Evolutionary conservation across 2,329 filamentous ascomycete species (phyloP).

Genomic region (Monosporascus sp.): DNA sequence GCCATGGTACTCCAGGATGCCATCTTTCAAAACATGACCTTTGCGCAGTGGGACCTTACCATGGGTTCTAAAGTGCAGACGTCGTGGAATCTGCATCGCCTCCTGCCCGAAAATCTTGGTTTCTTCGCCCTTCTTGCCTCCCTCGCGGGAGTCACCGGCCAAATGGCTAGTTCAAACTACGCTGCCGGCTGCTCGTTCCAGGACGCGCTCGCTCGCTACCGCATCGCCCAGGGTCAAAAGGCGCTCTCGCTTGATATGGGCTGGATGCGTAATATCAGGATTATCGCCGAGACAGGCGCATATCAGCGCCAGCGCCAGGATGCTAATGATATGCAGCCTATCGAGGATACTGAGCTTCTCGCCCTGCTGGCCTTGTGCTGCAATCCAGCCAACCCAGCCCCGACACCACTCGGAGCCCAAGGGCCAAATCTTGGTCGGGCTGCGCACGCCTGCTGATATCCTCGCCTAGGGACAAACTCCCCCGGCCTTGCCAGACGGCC

Average conservation of each 20-base stretch:
- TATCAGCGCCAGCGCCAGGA: slow-evolving; percentile 7
- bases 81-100: slow-evolving; percentile 15
- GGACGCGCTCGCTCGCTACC: slow-evolving; percentile 19
- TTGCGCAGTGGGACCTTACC: slow-evolving; percentile 17
- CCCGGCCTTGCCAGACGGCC: slow-evolving; percentile 5
- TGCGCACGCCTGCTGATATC: slow-evolving; percentile 9
- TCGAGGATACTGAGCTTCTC: slow-evolving; percentile 17
- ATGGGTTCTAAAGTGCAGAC: slow-evolving; percentile 18
- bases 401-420: background rate
- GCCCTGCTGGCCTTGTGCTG: slow-evolving; percentile 15
- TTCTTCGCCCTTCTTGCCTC: slow-evolving; percentile 25
- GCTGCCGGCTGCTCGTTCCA: slow-evolving; percentile 20
- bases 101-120: slow-evolving; percentile 16
- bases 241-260: slow-evolving; percentile 19
- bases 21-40: slow-evolving; percentile 21
- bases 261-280: slow-evolving; percentile 21
- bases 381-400: slow-evolving; percentile 7
- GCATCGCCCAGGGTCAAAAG: slow-evolving; percentile 13
- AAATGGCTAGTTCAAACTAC: slow-evolving; percentile 19
- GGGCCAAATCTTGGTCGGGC: slow-evolving; percentile 12
- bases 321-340: slow-evolving; percentile 11
- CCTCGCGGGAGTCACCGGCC: slow-evolving; percentile 16
- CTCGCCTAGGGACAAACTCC: slow-evolving; percentile 4
- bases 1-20: slow-evolving; percentile 34
- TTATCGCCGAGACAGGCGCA: slow-evolving; percentile 15